Percentiles rank a stretch among this genome's conserved stretches.
Conservation (phyloP, 768 basidiomycete species). For the Strobilomyces confusus region DNA sequence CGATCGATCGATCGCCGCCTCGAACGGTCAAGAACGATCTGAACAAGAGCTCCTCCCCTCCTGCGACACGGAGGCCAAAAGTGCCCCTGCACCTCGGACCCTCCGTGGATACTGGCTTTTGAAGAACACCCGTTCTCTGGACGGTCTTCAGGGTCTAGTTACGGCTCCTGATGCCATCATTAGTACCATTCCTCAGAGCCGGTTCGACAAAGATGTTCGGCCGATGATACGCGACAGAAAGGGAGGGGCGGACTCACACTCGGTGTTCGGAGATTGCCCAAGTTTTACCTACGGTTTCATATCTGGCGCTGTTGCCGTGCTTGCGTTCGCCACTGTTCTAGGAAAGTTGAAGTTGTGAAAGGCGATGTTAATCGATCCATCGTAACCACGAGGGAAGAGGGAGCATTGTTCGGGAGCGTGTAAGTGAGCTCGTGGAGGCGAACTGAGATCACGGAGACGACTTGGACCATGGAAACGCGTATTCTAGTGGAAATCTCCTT, state of each 20-base stretch:
- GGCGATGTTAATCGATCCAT: too few relatives aligned
- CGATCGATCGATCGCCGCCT: conserved; percentile 30
- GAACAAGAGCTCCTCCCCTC: not conserved
- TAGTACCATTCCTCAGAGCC: conserved; percentile 8
- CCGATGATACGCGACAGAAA: conserved; percentile 5
- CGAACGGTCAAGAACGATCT: not conserved
- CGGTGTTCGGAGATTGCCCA: conserved; percentile 1
- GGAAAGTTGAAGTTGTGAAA: conserved; percentile 4
- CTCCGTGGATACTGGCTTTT: conserved; percentile 51
- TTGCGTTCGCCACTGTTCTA: conserved; percentile 10
- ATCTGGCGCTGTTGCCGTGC: conserved; percentile 8
- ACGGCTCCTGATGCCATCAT: conserved; percentile 23
- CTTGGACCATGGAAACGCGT: not conserved
- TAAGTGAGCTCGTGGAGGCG: not conserved
- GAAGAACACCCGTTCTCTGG: conserved; percentile 48
- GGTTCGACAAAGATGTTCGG: conserved; percentile 18
- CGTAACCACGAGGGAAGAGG: not conserved
- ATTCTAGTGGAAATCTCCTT: too few relatives aligned
- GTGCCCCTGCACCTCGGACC: conserved; percentile 12
- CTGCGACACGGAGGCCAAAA: conserved; percentile 6
- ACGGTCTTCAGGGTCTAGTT: conserved; percentile 50
- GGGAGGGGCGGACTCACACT: not conserved
- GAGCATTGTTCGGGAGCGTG: not conserved
- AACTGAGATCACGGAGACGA: not conserved
- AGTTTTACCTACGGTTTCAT: conserved; percentile 18